phyloP scores from a whole-genome alignment of 2,329 filamentous ascomycete genomes.

The Diaporthe ilicicola region DNA sequence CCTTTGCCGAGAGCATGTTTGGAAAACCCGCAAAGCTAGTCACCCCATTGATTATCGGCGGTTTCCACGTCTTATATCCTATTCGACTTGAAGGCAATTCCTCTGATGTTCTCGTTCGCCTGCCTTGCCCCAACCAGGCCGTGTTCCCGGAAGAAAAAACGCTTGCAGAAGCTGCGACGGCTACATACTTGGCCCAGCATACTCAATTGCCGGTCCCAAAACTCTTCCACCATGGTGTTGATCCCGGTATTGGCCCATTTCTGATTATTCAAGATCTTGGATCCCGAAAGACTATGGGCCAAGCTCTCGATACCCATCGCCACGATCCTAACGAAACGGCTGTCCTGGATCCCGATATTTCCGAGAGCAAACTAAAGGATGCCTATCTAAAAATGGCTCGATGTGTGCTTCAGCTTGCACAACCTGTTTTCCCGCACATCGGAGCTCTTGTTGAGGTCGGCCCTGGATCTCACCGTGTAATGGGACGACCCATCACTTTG shows the following conservation, averaged over 20 bases:
- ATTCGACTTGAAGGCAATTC: not conserved
- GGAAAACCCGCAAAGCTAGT: not conserved
- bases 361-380: not conserved
- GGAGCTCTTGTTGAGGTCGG: not conserved
- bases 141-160: constrained; percentile 3
- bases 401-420: not conserved
- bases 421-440: constrained; percentile 2
- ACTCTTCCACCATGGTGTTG: not conserved
- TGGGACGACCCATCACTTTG: not conserved
- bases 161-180: not conserved
- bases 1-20: not conserved
- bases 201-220: not conserved
- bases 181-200: not conserved
- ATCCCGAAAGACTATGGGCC: not conserved
- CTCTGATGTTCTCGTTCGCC: not conserved
- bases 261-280: not conserved
- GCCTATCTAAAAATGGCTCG: not conserved
- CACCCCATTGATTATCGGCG: not conserved
- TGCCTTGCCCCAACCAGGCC: not conserved
- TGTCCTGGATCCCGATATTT: not conserved
- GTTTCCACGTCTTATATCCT: constrained; percentile 2
- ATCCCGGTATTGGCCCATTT: not conserved
- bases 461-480: not conserved
- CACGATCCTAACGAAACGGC: not conserved
- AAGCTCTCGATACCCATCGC: not conserved